Percentiles rank a stretch among this genome's conserved stretches.
Evolutionary conservation across 345 rosid species (phyloP).

Genomic region (Camelina sativa): DNA sequence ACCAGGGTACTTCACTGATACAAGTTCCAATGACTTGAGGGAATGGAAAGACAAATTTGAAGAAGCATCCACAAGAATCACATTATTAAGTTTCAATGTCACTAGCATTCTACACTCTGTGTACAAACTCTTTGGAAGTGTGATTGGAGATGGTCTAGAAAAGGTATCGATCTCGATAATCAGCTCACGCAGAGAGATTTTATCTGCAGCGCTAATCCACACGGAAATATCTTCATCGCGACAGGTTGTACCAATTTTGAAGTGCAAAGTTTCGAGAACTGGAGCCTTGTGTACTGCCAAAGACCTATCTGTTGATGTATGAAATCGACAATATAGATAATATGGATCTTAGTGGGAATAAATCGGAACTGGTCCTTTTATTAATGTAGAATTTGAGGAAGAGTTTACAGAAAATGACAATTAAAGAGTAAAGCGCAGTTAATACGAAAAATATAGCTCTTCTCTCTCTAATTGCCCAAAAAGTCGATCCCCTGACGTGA

Average conservation of each 20-base stretch:
- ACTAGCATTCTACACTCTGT: constrained; percentile 13
- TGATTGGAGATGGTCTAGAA: background rate
- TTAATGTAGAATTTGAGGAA: too few relatives aligned
- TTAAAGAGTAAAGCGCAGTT: too few relatives aligned
- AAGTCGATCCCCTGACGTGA: too few relatives aligned
- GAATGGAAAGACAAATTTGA: background rate
- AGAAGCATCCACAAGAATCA: background rate
- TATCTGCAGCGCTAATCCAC: background rate
- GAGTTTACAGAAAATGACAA: too few relatives aligned
- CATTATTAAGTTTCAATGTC: background rate
- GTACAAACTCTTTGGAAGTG: background rate
- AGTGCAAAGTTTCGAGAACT: background rate
- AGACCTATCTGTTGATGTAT: background rate
- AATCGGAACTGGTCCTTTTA: too few relatives aligned
- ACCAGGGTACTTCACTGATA: background rate
- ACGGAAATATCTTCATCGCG: too few relatives aligned
- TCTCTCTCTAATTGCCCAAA: too few relatives aligned
- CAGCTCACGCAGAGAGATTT: background rate
- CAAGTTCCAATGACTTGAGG: background rate
- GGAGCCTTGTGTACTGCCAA: background rate
- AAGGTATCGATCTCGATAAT: background rate
- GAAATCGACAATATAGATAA: too few relatives aligned
- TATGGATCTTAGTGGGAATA: too few relatives aligned
- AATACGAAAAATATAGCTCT: too few relatives aligned
- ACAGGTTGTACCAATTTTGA: background rate